These are phyloP conservation scores for Globisporangium acanthophoron DNA, from an alignment of 352 stramenopile genomes.

Conservation along the genomic window DNA sequence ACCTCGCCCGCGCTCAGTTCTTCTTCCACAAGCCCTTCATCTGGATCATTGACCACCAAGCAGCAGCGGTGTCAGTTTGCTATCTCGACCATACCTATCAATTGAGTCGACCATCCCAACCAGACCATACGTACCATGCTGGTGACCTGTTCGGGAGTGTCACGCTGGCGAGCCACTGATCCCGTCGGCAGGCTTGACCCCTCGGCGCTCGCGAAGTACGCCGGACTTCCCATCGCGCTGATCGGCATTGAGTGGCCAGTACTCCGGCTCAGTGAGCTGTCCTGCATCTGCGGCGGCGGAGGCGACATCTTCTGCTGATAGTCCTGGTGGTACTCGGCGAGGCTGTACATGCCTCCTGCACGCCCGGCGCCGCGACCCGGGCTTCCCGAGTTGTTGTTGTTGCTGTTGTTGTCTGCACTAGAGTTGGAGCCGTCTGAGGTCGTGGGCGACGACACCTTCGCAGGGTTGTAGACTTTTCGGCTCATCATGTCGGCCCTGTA, in stretches of 20 bases:
- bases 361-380: constrained; percentile 26
- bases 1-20: constrained; percentile 25
- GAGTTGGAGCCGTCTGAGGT: constrained; percentile 76
- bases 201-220: constrained; percentile 24
- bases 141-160: constrained; percentile 40
- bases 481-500: constrained; percentile 72
- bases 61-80: background rate
- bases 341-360: constrained; percentile 15
- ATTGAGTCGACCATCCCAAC: background rate
- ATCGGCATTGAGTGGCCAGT: constrained; percentile 8
- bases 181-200: constrained; percentile 22
- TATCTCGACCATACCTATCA: background rate
- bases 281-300: constrained; percentile 11
- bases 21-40: constrained; percentile 85
- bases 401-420: constrained; percentile 67
- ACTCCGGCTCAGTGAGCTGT: constrained; percentile 13
- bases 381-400: constrained; percentile 47
- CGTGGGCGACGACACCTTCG: constrained; percentile 61
- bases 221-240: constrained; percentile 1
- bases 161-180: constrained; percentile 22
- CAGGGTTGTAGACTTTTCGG: constrained; percentile 61
- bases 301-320: constrained; percentile 19
- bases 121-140: constrained; percentile 30
- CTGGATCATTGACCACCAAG: constrained; percentile 15
- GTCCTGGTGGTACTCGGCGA: constrained; percentile 38